phyloP scores from a whole-genome alignment of 2,329 filamentous ascomycete species.

The Colletotrichum musicola region DNA sequence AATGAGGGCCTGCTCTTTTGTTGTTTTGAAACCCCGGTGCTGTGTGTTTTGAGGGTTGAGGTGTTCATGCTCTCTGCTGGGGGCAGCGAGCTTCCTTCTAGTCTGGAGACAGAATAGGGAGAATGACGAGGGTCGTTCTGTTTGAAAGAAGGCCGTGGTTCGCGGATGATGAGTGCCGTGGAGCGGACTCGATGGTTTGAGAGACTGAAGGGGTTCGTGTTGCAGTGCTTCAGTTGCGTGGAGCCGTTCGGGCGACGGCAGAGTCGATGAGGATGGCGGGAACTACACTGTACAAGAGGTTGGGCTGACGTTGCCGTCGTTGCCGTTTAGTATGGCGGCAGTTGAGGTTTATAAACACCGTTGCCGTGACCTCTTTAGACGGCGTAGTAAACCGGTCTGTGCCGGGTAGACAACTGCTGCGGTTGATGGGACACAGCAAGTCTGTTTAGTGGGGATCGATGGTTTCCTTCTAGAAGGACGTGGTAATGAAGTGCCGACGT shows the following conservation, averaged over 20 bases:
- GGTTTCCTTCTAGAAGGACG: slow-evolving; percentile 14
- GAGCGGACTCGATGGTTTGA: slow-evolving; percentile 20
- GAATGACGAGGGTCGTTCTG: not conserved
- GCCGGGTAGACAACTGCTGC: slow-evolving; percentile 20
- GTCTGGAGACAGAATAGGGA: too few species aligned
- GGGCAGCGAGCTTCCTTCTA: too few species aligned
- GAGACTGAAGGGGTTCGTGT: slow-evolving; percentile 13
- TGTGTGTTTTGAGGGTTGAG: too few species aligned
- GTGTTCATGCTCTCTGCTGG: too few species aligned
- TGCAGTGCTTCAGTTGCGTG: slow-evolving; percentile 10
- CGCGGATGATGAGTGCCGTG: slow-evolving; percentile 24
- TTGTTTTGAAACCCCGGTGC: too few species aligned
- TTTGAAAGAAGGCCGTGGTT: slow-evolving; percentile 7
- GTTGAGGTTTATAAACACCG: too few species aligned
- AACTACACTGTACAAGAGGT: not conserved
- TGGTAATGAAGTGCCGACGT: not conserved
- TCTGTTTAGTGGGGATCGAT: slow-evolving; percentile 22
- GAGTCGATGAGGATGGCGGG: not conserved
- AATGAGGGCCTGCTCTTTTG: too few species aligned
- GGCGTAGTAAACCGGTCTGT: not conserved
- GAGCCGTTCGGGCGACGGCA: slow-evolving; percentile 19
- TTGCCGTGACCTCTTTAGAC: too few species aligned
- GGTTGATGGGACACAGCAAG: slow-evolving; percentile 6
- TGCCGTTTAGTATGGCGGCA: too few species aligned
- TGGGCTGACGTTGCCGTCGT: not conserved